Base-by-base conservation (phyloP, 805 yeast genomes). In the Candida nemodendra region DNA sequence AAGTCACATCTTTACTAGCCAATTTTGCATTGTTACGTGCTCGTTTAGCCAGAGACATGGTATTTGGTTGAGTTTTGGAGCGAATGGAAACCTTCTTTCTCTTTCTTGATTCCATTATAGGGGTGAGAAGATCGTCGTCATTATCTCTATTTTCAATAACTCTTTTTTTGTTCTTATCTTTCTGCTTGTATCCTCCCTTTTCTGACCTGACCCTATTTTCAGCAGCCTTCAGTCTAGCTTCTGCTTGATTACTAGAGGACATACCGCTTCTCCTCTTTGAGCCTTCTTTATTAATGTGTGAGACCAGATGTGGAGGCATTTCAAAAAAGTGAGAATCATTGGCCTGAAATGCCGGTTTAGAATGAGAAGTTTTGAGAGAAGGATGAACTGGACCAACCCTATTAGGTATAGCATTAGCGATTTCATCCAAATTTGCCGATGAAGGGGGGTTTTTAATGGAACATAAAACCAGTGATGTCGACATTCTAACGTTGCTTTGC, bases 1-100 rank as follows among this genome's bases (percentile, higher is more conserved):
- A 64, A 16, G 79, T 73, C 1, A 76, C 68, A 42, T 83, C 82
- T 4, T 65, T 55, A 31, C 49, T 49, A 6, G 54, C 48, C 18
- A 61, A 41, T 16, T 47, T 49, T 8, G 49, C 36, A 27, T 47
- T 44, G 12, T 49, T 53, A 19, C 65, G 57, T 9, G 43, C 38
- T 22, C 46, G 38, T 30, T 47, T 51, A 12, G 47, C 28, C 12
- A 38, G 28, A 2, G 38, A 30, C 5, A 26, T 30, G 9, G 39
- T 5, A 7, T 40, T 13, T 9, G 27, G 36, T 18, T 42, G 47
- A 13, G 41, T 6, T 21, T 44, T 36, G 24, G 45, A 22, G 33
- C 48, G 47, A 7, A 42, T 21, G 12, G 48, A 33, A 8, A 54
- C 36, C 36, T 51, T 53, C 47, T 59, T 61, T 17, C 65, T 46